Percentiles rank a stretch among this genome's conserved stretches.
These are phyloP conservation scores for Oryza brachyantha DNA, from an alignment of 176 grass and related monocot species.

Conservation along the genomic window DNA sequence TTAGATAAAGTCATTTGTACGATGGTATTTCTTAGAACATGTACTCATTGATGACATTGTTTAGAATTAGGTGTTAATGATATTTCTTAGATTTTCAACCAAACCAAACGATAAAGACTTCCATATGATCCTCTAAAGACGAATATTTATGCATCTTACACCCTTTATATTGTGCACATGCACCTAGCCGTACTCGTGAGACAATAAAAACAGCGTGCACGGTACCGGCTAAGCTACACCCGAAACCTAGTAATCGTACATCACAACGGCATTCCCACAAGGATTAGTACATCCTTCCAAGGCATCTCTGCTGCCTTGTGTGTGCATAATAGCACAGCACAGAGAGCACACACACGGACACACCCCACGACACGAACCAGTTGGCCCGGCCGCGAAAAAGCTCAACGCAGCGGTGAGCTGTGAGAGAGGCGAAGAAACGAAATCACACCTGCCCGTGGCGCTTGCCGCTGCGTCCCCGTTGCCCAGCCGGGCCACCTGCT, in stretches of 20 bases:
- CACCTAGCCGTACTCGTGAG: neutral
- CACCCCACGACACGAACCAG: neutral
- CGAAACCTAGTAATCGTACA: neutral
- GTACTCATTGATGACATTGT: too few relatives aligned
- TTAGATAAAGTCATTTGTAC: too few relatives aligned
- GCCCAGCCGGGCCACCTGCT: neutral
- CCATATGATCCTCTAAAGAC: too few relatives aligned
- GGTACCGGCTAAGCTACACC: neutral
- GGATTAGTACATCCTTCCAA: neutral
- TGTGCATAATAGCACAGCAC: neutral
- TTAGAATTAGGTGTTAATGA: too few relatives aligned
- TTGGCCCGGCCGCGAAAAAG: neutral
- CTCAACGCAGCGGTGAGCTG: neutral
- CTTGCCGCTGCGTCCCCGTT: neutral
- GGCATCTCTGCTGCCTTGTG: neutral
- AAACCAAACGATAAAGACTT: too few relatives aligned
- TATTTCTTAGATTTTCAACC: too few relatives aligned
- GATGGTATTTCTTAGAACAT: too few relatives aligned
- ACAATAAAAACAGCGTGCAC: neutral
- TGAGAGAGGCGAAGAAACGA: neutral
- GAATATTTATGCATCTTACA: too few relatives aligned
- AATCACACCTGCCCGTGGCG: neutral
- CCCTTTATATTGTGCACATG: too few relatives aligned
- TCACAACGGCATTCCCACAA: neutral
- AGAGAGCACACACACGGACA: too few relatives aligned